Evolutionary conservation across 768 basidiomycete species (phyloP), one percentile per base, ranked within the genome.

Genomic region (Hygrophorus pudorinus): DNA sequence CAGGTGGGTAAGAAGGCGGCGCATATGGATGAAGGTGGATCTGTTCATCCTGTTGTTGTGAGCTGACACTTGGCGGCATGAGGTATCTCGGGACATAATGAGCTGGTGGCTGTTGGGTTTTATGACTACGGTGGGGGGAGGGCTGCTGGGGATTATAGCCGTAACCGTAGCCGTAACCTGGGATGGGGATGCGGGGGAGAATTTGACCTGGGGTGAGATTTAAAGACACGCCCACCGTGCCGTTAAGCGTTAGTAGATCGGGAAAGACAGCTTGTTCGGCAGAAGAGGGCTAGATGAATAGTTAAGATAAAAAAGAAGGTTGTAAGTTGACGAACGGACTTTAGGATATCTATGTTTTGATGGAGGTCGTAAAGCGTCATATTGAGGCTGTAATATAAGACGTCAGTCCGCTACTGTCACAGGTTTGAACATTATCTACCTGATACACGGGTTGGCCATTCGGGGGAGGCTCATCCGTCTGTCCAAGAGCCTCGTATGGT

Each of bases 401-500:
- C 7, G 24, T 24, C 24, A 24, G 24, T 7, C 24, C 24, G 24
- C 7, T 24, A 7, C 24, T 24, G 24, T 24, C 24, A 24, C 7
- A 24, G 7, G 7, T 24, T n/a, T 24, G 7, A 3, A 7, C 7
- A 24, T 24, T 24, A 24, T 24, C 4, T 24, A 24, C 24, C 24
- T 24, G 24, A 24, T 24, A 24, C 3, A 24, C 24, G 24, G 24
- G 3, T 3, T 37, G 10, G 11, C 10, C 18, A 16, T 21, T 27
- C 32, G 5, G 21, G 35, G 11, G 24, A 27, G 12, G n/a, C 20
- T 17, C 13, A 33, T n/a, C 35, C 14, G 37, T 28, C 16, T 32
- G 34, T n/a, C 14, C 41, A 39, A 74, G 68, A 2, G 72, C 81
- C 55, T 88, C 82, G 53, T 87, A 89, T n/a, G 83, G 84, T 0